Conservation (phyloP, 2,329 filamentous ascomycete species). For the Phaeoacremonium minimum region DNA sequence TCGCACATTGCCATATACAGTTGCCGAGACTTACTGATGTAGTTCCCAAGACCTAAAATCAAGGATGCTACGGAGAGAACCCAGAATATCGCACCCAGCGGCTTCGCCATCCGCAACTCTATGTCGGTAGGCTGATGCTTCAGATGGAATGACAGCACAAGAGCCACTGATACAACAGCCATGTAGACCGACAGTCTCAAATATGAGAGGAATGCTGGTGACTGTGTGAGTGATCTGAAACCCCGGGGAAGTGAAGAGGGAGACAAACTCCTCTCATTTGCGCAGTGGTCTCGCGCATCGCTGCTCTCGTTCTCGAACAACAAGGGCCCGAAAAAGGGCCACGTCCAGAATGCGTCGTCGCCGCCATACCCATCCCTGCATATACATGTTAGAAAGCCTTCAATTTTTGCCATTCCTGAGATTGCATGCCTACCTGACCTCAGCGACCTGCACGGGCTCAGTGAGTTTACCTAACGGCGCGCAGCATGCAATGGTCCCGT, state of each 20-base stretch:
- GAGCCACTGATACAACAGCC: conserved; percentile 82
- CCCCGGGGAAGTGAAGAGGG: not conserved
- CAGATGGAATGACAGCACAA: conserved; percentile 90
- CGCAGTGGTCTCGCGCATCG: conserved; percentile 74
- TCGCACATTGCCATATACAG: not conserved
- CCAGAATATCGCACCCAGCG: conserved; percentile 89
- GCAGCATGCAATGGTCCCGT: conserved; percentile 31
- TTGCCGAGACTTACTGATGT: conserved; percentile 69
- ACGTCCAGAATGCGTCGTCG: conserved; percentile 47
- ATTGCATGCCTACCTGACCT: conserved; percentile 9
- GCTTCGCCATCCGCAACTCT: conserved; percentile 74
- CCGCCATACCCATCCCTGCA: conserved; percentile 14
- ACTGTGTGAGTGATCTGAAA: too few relatives aligned
- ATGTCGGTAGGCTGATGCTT: conserved; percentile 64
- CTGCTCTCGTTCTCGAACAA: conserved; percentile 72
- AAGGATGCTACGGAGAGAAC: conserved; percentile 73
- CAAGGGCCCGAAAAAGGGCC: conserved; percentile 62
- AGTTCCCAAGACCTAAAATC: conserved; percentile 75
- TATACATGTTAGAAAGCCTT: not conserved
- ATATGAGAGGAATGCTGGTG: conserved; percentile 81
- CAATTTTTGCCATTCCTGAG: too few relatives aligned
- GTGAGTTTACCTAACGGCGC: conserved; percentile 30
- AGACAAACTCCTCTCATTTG: conserved; percentile 65
- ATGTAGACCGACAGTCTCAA: conserved; percentile 87
- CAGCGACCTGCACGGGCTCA: conserved; percentile 39